Base-by-base conservation (phyloP, 2,329 filamentous ascomycete genomes). In the Calonectria honghensis region DNA sequence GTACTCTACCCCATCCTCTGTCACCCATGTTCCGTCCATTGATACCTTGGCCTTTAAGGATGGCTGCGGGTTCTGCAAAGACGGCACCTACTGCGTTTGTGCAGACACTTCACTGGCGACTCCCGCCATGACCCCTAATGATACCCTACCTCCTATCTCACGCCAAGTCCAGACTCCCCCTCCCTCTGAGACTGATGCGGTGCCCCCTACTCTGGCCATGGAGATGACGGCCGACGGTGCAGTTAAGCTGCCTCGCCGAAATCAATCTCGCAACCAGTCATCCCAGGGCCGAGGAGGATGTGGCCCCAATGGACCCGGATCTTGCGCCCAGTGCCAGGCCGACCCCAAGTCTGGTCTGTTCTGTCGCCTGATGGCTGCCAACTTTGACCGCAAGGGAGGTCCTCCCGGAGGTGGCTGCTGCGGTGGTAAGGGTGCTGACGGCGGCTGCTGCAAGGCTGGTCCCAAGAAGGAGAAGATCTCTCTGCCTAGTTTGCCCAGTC, bases 281-380 rank as follows among this genome's bases (percentile, higher is more conserved):
- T 72, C 80, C 4, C 75, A 83, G 54, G 75, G 81, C 32, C 81
- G 85, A 35, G 86, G 88, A 39, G 86, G 88, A 41, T 93, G 91
- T 73, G 90, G 94, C 32, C 88, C 91, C 48, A 93, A 93, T 68
- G 94, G 94, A 0, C 95, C 95, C 0, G 95, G 95, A 13, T 94
- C 93, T 20, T 97, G 95, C 82, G 91, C 93, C 5, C 94, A 96
- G 85, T 97, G 95, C 82, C 89, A 93, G 73, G 88, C 91, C 2
- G 94, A 96, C 82, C 94, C 95, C 24, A 93, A 94, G 82, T 95
- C 94, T 4, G 95, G 94, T 1, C 90, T 96, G 48, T 97, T 97
- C 87, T 97, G 95, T 85, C 94, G 95, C 76, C 93, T 94, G 14
- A 91, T 96, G 68, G 94, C 94, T 31, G 94, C 94, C 75, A 93